Percentiles rank a stretch among this genome's conserved stretches.
Conservation (phyloP, 2,329 filamentous ascomycete species). For the Colletotrichum siamense region DNA sequence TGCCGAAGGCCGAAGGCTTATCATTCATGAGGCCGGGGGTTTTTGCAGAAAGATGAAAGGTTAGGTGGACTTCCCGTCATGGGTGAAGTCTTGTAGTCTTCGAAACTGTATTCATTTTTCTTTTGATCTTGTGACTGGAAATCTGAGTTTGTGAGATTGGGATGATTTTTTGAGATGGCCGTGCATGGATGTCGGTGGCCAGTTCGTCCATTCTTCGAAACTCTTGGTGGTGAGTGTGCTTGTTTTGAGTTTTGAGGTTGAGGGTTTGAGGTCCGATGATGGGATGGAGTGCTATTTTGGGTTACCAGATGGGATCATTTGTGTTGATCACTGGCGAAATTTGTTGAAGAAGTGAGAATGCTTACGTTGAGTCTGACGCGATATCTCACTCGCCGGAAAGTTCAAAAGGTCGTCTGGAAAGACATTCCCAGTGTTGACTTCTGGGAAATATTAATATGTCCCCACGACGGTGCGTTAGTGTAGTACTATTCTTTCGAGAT, state of each 20-base stretch:
- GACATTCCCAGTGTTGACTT: no score
- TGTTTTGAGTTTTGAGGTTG: not conserved
- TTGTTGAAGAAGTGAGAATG: no score
- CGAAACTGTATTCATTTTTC: fast-evolving
- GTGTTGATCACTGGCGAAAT: no score
- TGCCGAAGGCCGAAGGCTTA: not conserved
- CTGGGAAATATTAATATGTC: no score
- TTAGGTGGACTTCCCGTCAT: not conserved
- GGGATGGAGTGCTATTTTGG: not conserved
- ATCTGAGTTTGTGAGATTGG: not conserved
- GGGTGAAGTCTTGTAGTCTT: fast-evolving
- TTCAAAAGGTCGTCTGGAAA: no score
- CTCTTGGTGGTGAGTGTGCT: not conserved
- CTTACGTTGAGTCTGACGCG: no score
- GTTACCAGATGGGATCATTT: not conserved
- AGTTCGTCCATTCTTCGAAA: not conserved
- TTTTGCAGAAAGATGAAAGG: not conserved
- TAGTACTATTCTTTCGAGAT: no score
- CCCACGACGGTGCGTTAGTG: no score
- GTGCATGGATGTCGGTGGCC: not conserved
- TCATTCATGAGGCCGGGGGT: not conserved
- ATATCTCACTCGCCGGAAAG: no score
- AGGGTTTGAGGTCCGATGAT: not conserved
- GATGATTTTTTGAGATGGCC: not conserved
- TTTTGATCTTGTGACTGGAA: not conserved